phyloP scores from a whole-genome alignment of 306 rosid species.

The Arachis stenosperma region DNA sequence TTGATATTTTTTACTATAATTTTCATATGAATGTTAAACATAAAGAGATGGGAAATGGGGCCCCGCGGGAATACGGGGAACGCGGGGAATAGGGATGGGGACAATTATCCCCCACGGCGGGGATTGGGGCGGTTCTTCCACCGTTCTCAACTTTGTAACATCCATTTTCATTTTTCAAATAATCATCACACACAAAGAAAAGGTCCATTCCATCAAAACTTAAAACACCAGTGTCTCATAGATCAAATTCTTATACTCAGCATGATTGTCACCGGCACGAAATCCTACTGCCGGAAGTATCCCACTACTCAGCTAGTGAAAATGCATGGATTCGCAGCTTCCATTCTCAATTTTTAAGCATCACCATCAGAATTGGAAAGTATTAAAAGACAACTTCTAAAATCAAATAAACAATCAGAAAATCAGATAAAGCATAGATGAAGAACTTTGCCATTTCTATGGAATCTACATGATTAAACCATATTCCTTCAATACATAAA shows the following conservation, averaged over 20 bases:
- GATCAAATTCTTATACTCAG: conserved; percentile 20
- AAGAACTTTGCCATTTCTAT: not conserved
- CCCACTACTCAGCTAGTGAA: not conserved
- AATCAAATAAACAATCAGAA: not conserved
- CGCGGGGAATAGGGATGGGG: too few species aligned
- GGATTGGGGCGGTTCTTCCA: conserved; percentile 16
- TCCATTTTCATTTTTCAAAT: conserved; percentile 20
- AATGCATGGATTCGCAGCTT: conserved; percentile 10
- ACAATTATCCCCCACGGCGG: too few species aligned
- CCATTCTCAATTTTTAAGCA: not conserved
- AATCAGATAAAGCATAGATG: not conserved
- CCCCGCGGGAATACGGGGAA: too few species aligned
- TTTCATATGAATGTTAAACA: too few species aligned
- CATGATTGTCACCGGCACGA: not conserved
- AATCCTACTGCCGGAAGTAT: conserved; percentile 1
- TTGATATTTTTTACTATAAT: too few species aligned
- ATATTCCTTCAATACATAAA: not conserved
- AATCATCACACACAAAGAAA: conserved; percentile 1
- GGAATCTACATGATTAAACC: conserved; percentile 1
- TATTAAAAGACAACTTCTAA: not conserved
- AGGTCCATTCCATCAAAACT: conserved; percentile 10
- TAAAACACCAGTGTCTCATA: conserved; percentile 2
- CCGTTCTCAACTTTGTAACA: conserved; percentile 2
- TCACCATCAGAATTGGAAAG: not conserved
- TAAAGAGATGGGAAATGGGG: too few species aligned